These are phyloP conservation scores for Talaromyces sp. DNA, from an alignment of 2,329 filamentous ascomycete genomes.

Conservation along the genomic window DNA sequence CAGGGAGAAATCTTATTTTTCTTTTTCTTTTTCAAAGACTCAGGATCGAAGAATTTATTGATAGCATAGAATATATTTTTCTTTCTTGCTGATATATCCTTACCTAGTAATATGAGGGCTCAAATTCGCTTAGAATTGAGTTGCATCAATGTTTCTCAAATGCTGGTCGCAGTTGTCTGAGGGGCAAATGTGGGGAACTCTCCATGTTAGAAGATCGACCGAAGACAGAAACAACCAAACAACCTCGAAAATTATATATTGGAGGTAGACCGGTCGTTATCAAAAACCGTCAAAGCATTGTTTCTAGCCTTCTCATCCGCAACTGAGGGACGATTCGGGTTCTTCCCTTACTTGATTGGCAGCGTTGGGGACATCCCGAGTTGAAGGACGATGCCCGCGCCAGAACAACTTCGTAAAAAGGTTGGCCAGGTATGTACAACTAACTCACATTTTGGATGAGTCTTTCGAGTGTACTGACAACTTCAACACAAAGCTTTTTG, in stretches of 20 bases:
- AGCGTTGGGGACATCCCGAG: neutral
- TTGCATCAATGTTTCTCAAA: neutral
- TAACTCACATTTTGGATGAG: neutral
- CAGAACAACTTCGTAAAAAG: slow-evolving; percentile 20
- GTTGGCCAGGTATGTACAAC: slow-evolving; percentile 28
- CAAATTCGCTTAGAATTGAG: neutral
- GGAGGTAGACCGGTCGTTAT: neutral
- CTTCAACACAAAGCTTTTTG: slow-evolving; percentile 32
- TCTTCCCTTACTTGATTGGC: neutral
- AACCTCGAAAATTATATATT: neutral
- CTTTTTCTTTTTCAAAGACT: neutral
- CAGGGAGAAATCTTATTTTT: neutral
- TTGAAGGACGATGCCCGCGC: neutral
- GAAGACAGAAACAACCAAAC: neutral
- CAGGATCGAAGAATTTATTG: neutral
- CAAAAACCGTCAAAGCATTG: neutral
- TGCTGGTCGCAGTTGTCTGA: neutral
- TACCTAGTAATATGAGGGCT: neutral
- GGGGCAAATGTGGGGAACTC: neutral
- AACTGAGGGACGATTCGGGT: neutral
- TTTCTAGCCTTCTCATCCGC: neutral
- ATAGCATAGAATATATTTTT: neutral
- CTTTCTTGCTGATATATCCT: neutral
- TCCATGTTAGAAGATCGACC: neutral
- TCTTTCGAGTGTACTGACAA: neutral